A percentile compares a stretch with the other conserved stretches of the same genome.
Conservation (phyloP, 2,329 filamentous ascomycete species). For the Cladobotryum protrusum region DNA sequence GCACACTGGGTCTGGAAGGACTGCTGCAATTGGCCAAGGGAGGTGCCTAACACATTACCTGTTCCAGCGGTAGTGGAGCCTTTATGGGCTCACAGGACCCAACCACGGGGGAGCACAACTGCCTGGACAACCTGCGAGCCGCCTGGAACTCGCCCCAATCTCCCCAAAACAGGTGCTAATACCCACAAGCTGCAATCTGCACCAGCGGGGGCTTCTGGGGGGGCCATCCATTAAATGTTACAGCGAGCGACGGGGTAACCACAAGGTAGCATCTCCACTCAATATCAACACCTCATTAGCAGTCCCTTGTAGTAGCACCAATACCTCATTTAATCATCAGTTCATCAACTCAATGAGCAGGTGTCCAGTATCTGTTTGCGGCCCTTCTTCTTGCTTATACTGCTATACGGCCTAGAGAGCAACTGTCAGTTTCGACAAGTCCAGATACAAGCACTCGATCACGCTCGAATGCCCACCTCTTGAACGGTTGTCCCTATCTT, state of each 20-base stretch:
- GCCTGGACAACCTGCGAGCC: background rate
- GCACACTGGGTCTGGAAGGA: slow-evolving; percentile 5
- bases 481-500: background rate
- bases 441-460: background rate
- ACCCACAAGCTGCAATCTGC: too few relatives aligned
- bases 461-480: background rate
- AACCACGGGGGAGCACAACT: too few relatives aligned
- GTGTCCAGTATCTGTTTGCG: too few relatives aligned
- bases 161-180: too few relatives aligned
- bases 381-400: too few relatives aligned
- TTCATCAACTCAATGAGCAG: background rate
- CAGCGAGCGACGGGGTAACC: too few relatives aligned
- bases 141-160: background rate
- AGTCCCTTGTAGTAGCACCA: background rate
- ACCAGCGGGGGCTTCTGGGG: too few relatives aligned
- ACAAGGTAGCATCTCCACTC: slow-evolving; percentile 2
- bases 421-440: too few relatives aligned
- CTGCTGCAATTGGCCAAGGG: slow-evolving; percentile 6
- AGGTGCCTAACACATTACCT: slow-evolving; percentile 7
- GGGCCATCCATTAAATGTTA: too few relatives aligned
- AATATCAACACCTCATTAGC: slow-evolving; percentile 8
- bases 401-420: too few relatives aligned
- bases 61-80: slow-evolving; percentile 8
- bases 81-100: too few relatives aligned
- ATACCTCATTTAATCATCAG: background rate